Evolutionary conservation across 805 yeast genomes (phyloP), one percentile per base, ranked within the genome.

Genomic region (Cyberlindnera mississippiensis): DNA sequence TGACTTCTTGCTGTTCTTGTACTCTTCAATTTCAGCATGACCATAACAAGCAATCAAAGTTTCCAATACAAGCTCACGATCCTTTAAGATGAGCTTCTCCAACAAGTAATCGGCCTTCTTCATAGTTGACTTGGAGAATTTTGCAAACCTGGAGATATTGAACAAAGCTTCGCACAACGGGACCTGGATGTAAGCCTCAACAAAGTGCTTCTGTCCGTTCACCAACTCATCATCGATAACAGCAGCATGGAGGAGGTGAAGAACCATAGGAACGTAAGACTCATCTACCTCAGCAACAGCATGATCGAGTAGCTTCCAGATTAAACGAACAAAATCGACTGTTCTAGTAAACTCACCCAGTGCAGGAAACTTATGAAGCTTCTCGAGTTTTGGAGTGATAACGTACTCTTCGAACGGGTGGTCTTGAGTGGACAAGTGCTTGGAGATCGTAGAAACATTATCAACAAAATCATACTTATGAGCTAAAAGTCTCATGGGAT

Each of bases 161-260:
- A 81, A 62, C n/a, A 82, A 61, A 18, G 76, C 61, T 45, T 75
- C 76, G 53, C 80, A 66, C 8, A 48, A 42, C 2, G 41, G 41
- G 3, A 32, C 33, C 18, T 66, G 63, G n/a, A 75, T 59, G 46
- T 74, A 79, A 3, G 63, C 52, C n/a, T 70, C 71, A 26, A 71
- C 67, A 18, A 72, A 49, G 33, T 71, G 63, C 2, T 55, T 41
- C 9, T 56, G 42, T 1, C 78, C 82, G 48, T 68, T 59, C 3
- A 65, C 48, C 20, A 50, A 35, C 9, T 73, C 79, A 40, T 71
- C 72, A 53, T 80, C 83, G 22, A 65, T 53, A 15, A 84, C 54
- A 7, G 81, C 66, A 6, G 85, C 90, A 63, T 85, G 88, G 3
- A 82, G 49, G 37, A 85, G 66, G 57, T 85, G 93, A 29, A 85